Base-by-base conservation (phyloP, 352 stramenopile genomes). In the Globisporangium ultimum region DNA sequence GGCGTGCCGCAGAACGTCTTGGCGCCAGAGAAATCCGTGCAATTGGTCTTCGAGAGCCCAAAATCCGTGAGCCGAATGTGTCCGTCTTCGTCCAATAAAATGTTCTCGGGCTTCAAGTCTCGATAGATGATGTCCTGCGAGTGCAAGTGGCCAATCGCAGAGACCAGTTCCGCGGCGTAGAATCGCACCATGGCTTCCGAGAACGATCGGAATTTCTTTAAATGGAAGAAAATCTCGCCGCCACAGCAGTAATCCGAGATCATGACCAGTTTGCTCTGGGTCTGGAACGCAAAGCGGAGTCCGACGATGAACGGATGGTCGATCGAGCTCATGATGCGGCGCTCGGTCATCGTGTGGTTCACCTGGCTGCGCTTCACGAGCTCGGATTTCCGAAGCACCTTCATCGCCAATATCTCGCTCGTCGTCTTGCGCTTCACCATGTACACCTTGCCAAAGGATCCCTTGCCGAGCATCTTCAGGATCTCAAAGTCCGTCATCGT, bases 381-480 rank as follows among this genome's bases (percentile, higher is more conserved):
- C 60, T 96, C 84, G 48, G 79, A 78, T 64, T 96, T 96, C 36
- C 87, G 80, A 34, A 96, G 64, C 22, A 96, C 85, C 58, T 96
- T 96, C 85, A 96, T 96, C n/a, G 87, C 87, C 45, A 89, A 65
- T 43, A 94, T 88, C 55, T 90, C 80, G 13, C 71, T 69, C 4
- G 68, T 71, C 7, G 61, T 59, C 38, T 93, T 91, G 63, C 98
- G 91, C 53, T 88, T 82, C 8, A 98, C 97, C 52, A 99, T 89
- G 72, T 98, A 99, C 32, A 99, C 97, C 67, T 98, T 98, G 67
- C 94, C 95, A 72, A 98, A 98, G 7, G 86, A 98, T 32, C 96
- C 96, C 66, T 99, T 98, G 42, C 96, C 96, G 65, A 98, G 95
- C 73, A 98, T 97, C 71, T 98, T 98, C 32, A 99, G 84, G 56